Evolutionary conservation across 257 asterid genomes (phyloP).

Genomic region (Salvia splendens): DNA sequence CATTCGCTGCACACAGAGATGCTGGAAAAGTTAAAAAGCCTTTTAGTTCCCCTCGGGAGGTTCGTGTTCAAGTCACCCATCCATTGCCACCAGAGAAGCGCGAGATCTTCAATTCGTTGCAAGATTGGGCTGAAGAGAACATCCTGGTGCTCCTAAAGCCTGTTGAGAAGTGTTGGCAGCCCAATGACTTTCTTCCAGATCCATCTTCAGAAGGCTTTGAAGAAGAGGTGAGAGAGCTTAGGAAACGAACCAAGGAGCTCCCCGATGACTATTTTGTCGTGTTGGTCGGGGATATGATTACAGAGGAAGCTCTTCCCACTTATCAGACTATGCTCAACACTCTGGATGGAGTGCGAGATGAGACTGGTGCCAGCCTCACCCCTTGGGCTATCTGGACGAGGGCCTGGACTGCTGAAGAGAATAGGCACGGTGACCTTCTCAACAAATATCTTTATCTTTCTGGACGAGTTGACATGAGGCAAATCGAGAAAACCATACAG

Average conservation of each 20-base stretch:
- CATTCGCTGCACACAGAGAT: conserved; percentile 34
- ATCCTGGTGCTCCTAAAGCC: conserved; percentile 53
- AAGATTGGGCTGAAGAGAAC: conserved; percentile 53
- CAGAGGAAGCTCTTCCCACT: conserved; percentile 65
- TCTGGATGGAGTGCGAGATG: conserved; percentile 55
- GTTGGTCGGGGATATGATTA: conserved; percentile 60
- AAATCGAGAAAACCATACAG: conserved; percentile 57
- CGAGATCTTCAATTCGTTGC: conserved; percentile 48
- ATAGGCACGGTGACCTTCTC: conserved; percentile 61
- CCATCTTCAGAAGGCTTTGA: conserved; percentile 55
- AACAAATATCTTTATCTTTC: conserved; percentile 61
- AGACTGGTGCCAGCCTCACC: conserved; percentile 59
- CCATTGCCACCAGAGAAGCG: conserved; percentile 60
- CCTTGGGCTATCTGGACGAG: conserved; percentile 70
- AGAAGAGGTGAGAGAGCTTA: conserved; percentile 52
- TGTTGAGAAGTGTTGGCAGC: conserved; percentile 60
- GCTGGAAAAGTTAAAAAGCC: conserved; percentile 44
- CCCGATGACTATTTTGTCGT: conserved; percentile 60
- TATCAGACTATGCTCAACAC: conserved; percentile 67
- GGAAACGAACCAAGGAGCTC: conserved; percentile 45
- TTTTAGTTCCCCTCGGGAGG: conserved; percentile 55
- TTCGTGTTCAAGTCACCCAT: conserved; percentile 45
- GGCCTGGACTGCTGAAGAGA: conserved; percentile 72
- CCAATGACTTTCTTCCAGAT: conserved; percentile 56
- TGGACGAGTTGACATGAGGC: conserved; percentile 63